Conservation (phyloP, 108 stramenopile genomes). For the Cyclotella cryptica region DNA sequence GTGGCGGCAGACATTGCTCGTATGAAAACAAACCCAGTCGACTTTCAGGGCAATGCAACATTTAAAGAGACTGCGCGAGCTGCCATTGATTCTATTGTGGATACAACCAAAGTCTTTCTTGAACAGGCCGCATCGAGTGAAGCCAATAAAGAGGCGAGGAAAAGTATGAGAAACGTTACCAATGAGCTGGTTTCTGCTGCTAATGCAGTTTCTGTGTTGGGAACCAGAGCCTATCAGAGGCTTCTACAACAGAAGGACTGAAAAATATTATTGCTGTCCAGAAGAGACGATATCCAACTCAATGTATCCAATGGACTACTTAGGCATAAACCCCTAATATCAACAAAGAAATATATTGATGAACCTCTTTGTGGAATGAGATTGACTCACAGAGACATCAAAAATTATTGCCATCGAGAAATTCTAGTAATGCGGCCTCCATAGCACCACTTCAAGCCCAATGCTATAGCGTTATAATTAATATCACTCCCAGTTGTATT, state of each 20-base stretch:
- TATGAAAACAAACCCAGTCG: not conserved
- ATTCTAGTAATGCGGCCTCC: no score
- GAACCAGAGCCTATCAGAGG: not conserved
- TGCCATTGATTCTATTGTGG: conserved; percentile 2
- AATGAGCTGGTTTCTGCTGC: conserved; percentile 8
- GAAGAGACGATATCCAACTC: no score
- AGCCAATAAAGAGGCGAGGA: not conserved
- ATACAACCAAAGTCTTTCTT: conserved; percentile 5
- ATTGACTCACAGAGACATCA: no score
- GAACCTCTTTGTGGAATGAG: no score
- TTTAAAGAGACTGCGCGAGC: conserved; percentile 6
- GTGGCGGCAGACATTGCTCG: not conserved
- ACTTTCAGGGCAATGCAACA: not conserved
- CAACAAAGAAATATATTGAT: no score
- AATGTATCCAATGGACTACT: no score
- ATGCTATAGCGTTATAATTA: no score
- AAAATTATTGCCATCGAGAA: no score
- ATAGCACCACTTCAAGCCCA: no score
- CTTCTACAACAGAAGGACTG: not conserved
- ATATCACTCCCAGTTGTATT: no score
- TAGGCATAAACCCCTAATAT: no score
- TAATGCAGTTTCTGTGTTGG: not conserved
- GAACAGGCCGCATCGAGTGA: conserved; percentile 1
- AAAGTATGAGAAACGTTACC: not conserved
- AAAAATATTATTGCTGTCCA: no score